Conservation (phyloP, 768 basidiomycete genomes). For the Strobilomyces dryophilus region DNA sequence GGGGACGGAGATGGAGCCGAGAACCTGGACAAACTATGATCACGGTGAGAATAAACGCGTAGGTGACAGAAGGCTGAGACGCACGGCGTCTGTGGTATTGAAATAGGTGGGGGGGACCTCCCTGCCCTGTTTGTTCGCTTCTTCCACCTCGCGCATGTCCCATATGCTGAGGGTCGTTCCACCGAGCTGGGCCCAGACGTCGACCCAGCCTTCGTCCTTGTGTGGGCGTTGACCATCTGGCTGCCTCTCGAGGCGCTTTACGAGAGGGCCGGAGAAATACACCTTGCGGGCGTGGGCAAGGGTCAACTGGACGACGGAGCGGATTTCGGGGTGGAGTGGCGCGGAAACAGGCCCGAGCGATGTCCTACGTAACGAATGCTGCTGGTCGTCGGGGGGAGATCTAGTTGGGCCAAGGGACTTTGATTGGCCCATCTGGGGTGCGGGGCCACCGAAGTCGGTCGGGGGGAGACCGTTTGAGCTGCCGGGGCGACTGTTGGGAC, state of each 20-base stretch:
- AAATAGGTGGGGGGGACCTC: slow-evolving; percentile 87
- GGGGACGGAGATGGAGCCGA: slow-evolving; percentile 69
- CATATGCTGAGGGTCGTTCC: slow-evolving; percentile 88
- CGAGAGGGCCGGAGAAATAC: slow-evolving; percentile 81
- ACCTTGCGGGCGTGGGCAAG: slow-evolving; percentile 79
- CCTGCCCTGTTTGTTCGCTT: slow-evolving; percentile 71
- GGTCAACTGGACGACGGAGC: slow-evolving; percentile 71
- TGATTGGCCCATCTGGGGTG: slow-evolving; percentile 32
- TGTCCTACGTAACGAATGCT: slow-evolving; percentile 18
- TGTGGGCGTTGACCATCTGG: slow-evolving; percentile 65
- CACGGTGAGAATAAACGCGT: slow-evolving; percentile 7
- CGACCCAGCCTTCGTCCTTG: slow-evolving; percentile 76
- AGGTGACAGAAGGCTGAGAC: slow-evolving; percentile 28
- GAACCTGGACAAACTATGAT: slow-evolving; percentile 68
- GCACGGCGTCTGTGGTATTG: slow-evolving; percentile 83
- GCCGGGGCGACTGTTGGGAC: slow-evolving; percentile 14
- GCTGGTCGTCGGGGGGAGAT: slow-evolving; percentile 22
- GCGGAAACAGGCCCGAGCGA: slow-evolving; percentile 26
- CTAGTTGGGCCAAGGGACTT: slow-evolving; percentile 28
- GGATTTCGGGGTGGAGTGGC: slow-evolving; percentile 75
- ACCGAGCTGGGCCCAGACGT: slow-evolving; percentile 87
- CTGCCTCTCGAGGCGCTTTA: slow-evolving; percentile 72
- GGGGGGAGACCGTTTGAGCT: slow-evolving; percentile 6
- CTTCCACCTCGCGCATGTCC: slow-evolving; percentile 87
- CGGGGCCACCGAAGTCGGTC: slow-evolving; percentile 21